Conservation (phyloP, 495 filamentous ascomycete species). For the Podospora anserina region DNA sequence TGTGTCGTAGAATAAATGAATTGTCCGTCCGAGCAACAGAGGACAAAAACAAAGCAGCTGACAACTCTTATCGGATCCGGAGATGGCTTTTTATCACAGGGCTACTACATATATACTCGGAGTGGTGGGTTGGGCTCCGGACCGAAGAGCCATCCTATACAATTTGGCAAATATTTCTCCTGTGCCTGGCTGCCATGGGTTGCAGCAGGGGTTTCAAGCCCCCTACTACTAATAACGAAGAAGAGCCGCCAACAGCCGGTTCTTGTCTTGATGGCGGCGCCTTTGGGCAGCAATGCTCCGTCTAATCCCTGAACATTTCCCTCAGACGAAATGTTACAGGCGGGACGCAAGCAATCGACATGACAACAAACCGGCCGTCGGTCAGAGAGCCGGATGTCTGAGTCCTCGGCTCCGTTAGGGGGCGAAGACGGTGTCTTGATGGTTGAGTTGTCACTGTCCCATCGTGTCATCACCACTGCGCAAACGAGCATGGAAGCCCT, state of each 20-base stretch:
- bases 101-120: neutral
- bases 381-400: slow-evolving; percentile 8
- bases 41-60: neutral
- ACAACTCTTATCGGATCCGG: neutral
- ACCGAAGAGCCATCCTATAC: slow-evolving; percentile 39
- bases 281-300: slow-evolving; percentile 53
- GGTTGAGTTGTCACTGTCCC: slow-evolving; percentile 18
- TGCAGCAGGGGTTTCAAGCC: slow-evolving; percentile 15
- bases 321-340: slow-evolving; percentile 12
- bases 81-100: neutral
- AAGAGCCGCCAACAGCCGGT: neutral
- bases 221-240: neutral
- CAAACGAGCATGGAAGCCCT: slow-evolving; percentile 14
- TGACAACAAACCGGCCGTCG: slow-evolving; percentile 24
- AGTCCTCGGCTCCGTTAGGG: slow-evolving; percentile 12
- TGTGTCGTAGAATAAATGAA: neutral
- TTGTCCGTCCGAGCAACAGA: slow-evolving; percentile 1
- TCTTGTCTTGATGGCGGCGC: slow-evolving; percentile 16
- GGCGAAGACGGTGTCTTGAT: slow-evolving; percentile 5
- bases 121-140: slow-evolving; percentile 28
- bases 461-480: slow-evolving; percentile 19
- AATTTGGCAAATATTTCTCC: slow-evolving; percentile 23
- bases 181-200: slow-evolving; percentile 1
- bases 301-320: slow-evolving; percentile 32
- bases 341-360: slow-evolving; percentile 12